Percentiles rank a stretch among this genome's conserved stretches.
Evolutionary conservation across 345 rosid genomes (phyloP).

Genomic region (Garcia nutans): DNA sequence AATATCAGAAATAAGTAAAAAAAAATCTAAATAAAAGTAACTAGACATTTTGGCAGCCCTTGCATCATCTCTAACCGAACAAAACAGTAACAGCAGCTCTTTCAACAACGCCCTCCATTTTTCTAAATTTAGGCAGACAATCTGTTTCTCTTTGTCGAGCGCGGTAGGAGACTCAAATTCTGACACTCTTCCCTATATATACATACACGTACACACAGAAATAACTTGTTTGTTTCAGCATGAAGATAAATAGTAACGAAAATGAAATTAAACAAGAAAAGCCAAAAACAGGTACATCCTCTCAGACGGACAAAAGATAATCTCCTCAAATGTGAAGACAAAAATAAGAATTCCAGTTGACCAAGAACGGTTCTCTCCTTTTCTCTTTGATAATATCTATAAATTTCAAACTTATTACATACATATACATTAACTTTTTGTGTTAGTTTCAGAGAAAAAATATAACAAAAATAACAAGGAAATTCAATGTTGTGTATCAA

Average conservation of each 20-base stretch:
- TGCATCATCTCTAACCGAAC: no score
- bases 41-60: no score
- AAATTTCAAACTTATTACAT: not conserved
- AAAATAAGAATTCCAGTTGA: not conserved
- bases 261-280: not conserved
- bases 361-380: not conserved
- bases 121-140: no score
- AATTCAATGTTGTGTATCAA: slow-evolving; percentile 13
- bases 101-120: no score
- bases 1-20: no score
- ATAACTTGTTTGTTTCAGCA: not conserved
- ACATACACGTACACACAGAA: no score
- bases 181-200: no score
- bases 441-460: not conserved
- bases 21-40: no score
- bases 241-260: not conserved
- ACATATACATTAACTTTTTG: no score
- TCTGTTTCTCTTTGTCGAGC: no score
- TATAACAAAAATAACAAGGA: not conserved
- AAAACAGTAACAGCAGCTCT: no score
- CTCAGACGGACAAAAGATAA: not conserved
- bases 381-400: slow-evolving; percentile 4
- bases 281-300: not conserved
- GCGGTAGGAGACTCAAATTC: no score
- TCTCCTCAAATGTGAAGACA: not conserved